Percentiles rank a stretch among this genome's conserved stretches.
Evolutionary conservation across 768 basidiomycete genomes (phyloP).

Genomic region (Thelephora aurantiotincta): DNA sequence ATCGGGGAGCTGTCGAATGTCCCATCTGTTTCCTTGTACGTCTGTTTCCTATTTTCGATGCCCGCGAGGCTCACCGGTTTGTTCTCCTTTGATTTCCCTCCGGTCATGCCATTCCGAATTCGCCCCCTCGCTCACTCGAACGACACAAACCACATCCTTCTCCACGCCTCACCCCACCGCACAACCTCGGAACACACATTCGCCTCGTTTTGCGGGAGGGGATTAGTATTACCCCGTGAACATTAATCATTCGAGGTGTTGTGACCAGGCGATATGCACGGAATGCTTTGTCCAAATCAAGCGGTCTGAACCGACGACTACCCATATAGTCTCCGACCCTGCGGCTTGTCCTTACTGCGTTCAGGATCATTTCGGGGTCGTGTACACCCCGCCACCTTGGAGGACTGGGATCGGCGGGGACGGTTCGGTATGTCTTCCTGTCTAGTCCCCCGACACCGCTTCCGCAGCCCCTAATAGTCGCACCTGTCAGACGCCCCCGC

Average conservation of each 20-base stretch:
- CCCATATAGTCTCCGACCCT: conserved; percentile 91
- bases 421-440: conserved; percentile 36
- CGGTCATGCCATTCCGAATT: no score
- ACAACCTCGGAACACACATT: not conserved
- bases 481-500: conserved; percentile 21
- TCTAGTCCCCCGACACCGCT: conserved; percentile 4
- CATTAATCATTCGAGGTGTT: conserved; percentile 95
- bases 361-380: conserved; percentile 91
- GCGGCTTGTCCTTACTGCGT: conserved; percentile 97
- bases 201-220: not conserved
- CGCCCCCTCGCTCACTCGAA: no score
- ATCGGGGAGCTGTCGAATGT: conserved; percentile 81
- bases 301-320: conserved; percentile 85
- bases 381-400: conserved; percentile 76
- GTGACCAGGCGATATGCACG: conserved; percentile 96
- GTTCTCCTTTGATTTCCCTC: conserved; percentile 5
- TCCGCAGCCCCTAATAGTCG: not conserved
- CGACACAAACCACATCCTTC: not conserved
- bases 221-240: conserved; percentile 90
- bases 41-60: conserved; percentile 13
- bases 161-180: not conserved
- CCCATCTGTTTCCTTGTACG: conserved; percentile 95
- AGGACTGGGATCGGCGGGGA: conserved; percentile 68
- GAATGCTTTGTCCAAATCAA: conserved; percentile 99
- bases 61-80: not conserved